These are phyloP conservation scores for Zasmidium citrigriseum DNA, from an alignment of 2,329 filamentous ascomycete species.

Conservation along the genomic window DNA sequence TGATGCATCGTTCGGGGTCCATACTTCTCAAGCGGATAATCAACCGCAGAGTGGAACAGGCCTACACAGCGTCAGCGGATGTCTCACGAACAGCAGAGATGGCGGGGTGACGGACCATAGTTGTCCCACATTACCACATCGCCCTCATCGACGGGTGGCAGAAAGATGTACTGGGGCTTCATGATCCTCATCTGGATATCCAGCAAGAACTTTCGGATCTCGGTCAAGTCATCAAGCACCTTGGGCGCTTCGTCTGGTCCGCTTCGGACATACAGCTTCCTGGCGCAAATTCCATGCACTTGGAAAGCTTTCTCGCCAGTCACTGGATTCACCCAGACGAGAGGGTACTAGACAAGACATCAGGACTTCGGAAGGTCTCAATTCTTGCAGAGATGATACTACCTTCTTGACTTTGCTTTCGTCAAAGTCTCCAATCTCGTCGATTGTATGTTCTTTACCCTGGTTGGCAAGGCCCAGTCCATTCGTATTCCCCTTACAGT, in stretches of 20 bases:
- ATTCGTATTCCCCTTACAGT: constrained; percentile 64
- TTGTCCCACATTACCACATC: constrained; percentile 19
- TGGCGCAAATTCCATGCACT: constrained; percentile 52
- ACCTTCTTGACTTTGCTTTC: constrained; percentile 66
- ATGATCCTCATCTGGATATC: constrained; percentile 20
- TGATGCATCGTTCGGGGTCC: constrained; percentile 20
- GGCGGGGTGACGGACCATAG: constrained; percentile 9
- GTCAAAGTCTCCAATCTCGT: constrained; percentile 64
- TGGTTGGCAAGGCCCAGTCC: constrained; percentile 69
- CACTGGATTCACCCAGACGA: constrained; percentile 73
- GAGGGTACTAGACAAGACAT: constrained; percentile 45
- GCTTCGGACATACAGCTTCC: constrained; percentile 15
- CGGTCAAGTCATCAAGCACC: constrained; percentile 8
- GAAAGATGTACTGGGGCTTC: constrained; percentile 18
- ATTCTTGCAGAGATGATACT: not conserved
- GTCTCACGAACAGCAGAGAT: too few relatives aligned
- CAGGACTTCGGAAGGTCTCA: not conserved
- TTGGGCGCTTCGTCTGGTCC: constrained; percentile 12
- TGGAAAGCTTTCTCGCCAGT: constrained; percentile 69
- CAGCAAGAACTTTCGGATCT: constrained; percentile 14
- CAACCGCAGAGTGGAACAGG: too few relatives aligned
- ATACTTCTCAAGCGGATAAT: constrained; percentile 14
- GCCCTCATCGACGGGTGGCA: constrained; percentile 18
- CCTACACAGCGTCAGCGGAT: not conserved
- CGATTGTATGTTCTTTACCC: constrained; percentile 58